Percentiles rank a stretch among this genome's conserved stretches.
These are phyloP conservation scores for Penicillium janthinellum DNA, from an alignment of 2,329 filamentous ascomycete genomes.

Conservation along the genomic window DNA sequence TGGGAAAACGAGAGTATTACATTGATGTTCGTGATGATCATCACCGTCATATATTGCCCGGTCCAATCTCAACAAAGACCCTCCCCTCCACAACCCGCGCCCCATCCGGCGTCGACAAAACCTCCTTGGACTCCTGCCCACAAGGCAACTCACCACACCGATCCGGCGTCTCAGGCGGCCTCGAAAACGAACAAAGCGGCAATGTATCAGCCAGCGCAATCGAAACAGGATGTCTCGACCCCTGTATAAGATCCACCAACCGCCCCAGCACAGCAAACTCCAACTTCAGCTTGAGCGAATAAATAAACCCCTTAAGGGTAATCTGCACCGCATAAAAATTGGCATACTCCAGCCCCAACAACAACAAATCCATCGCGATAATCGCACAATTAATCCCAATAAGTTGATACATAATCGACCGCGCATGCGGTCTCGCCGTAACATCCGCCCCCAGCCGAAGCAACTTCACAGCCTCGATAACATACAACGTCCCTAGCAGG, in stretches of 20 bases:
- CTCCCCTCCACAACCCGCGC: constrained; percentile 13
- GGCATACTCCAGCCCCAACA: constrained; percentile 46
- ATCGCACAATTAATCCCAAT: constrained; percentile 51
- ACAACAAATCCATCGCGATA: constrained; percentile 48
- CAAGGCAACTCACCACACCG: constrained; percentile 8
- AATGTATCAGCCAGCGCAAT: constrained; percentile 28
- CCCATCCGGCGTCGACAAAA: constrained; percentile 6
- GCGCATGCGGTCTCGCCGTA: constrained; percentile 24
- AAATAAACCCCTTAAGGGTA: constrained; percentile 44
- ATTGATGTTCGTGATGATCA: not conserved
- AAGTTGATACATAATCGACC: constrained; percentile 48
- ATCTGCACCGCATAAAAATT: constrained; percentile 45
- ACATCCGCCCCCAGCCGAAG: constrained; percentile 38
- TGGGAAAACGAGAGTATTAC: not conserved
- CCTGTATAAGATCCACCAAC: constrained; percentile 44
- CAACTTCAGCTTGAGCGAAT: constrained; percentile 51
- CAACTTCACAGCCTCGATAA: constrained; percentile 55
- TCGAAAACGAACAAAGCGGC: constrained; percentile 25
- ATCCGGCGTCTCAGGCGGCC: constrained; percentile 12
- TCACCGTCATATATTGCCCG: not conserved
- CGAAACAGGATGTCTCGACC: constrained; percentile 25
- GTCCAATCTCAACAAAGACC: constrained; percentile 13
- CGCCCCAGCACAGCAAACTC: constrained; percentile 58
- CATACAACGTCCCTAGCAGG: constrained; percentile 53
- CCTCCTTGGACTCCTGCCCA: constrained; percentile 9